Conservation (phyloP, 805 yeast species). For the Candida dendrica region DNA sequence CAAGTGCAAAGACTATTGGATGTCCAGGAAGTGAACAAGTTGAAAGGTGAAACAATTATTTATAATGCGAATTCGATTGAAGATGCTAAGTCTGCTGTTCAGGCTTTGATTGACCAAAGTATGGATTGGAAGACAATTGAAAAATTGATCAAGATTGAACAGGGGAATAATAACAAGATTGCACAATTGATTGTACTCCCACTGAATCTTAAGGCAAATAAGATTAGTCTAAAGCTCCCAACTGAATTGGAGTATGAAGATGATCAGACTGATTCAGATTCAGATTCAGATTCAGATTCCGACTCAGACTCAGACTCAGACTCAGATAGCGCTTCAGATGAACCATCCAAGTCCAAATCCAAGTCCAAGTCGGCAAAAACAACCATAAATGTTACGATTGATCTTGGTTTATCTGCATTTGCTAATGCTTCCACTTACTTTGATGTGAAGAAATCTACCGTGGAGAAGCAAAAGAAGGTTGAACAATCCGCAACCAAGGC, state of each 20-base stretch:
- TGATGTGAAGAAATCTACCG: slow-evolving; percentile 67
- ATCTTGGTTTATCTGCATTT: slow-evolving; percentile 66
- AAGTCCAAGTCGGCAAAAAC: slow-evolving; percentile 9
- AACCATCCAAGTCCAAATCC: slow-evolving; percentile 6
- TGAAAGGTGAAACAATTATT: slow-evolving; percentile 69
- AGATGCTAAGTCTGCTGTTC: slow-evolving; percentile 61
- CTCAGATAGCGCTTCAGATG: slow-evolving; percentile 16
- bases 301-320: slow-evolving; percentile 19
- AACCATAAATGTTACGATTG: slow-evolving; percentile 51
- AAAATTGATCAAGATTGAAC: slow-evolving; percentile 62
- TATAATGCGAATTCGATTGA: slow-evolving; percentile 65
- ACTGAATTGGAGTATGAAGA: slow-evolving; percentile 32
- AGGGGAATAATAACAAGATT: slow-evolving; percentile 51
- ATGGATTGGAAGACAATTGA: slow-evolving; percentile 95
- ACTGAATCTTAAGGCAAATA: slow-evolving; percentile 61
- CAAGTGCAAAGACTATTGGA: slow-evolving; percentile 60
- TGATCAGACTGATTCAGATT: slow-evolving; percentile 19
- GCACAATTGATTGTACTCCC: slow-evolving; percentile 63
- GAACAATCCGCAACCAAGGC: slow-evolving; percentile 73
- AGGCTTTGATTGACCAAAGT: slow-evolving; percentile 62
- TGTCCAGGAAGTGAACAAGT: slow-evolving; percentile 55
- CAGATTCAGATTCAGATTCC: slow-evolving; percentile 20
- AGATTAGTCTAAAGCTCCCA: slow-evolving; percentile 51
- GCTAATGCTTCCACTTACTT: slow-evolving; percentile 85
- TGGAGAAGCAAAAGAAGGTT: slow-evolving; percentile 72